Evolutionary conservation across 2,329 filamentous ascomycete species (phyloP).

Genomic region (Beauveria australis): DNA sequence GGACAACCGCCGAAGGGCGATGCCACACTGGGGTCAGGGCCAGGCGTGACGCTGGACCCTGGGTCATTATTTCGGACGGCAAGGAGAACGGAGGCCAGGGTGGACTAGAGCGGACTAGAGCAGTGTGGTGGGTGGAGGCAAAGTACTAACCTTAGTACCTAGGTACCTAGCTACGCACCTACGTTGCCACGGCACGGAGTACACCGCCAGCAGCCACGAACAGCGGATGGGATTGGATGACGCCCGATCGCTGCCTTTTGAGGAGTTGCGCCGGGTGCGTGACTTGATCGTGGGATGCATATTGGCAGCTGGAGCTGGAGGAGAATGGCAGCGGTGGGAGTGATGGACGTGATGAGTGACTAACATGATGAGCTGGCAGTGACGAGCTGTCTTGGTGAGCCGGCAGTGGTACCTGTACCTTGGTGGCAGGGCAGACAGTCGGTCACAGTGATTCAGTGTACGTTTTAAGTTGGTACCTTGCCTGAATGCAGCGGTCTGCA

Average conservation of each 20-base stretch:
- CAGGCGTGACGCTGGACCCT: slow-evolving; percentile 1
- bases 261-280: not conserved
- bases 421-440: too few relatives aligned
- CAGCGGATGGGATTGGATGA: not conserved
- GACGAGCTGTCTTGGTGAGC: too few relatives aligned
- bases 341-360: not conserved
- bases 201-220: not conserved
- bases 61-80: not conserved
- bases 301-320: not conserved
- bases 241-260: slow-evolving; percentile 1
- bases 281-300: not conserved
- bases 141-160: not conserved
- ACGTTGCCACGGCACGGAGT: not conserved
- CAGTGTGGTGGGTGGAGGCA: not conserved
- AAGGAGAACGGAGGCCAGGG: not conserved
- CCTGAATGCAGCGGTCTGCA: not conserved
- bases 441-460: too few relatives aligned
- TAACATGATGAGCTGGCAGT: not conserved
- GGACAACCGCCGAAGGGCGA: not conserved
- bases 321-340: not conserved
- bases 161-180: too few relatives aligned
- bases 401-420: too few relatives aligned
- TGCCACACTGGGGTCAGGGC: not conserved
- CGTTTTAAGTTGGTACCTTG: too few relatives aligned
- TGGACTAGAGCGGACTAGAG: not conserved